These are phyloP conservation scores for Yueomyces sp. DNA, from an alignment of 1,139 yeast species.

Conservation along the genomic window DNA sequence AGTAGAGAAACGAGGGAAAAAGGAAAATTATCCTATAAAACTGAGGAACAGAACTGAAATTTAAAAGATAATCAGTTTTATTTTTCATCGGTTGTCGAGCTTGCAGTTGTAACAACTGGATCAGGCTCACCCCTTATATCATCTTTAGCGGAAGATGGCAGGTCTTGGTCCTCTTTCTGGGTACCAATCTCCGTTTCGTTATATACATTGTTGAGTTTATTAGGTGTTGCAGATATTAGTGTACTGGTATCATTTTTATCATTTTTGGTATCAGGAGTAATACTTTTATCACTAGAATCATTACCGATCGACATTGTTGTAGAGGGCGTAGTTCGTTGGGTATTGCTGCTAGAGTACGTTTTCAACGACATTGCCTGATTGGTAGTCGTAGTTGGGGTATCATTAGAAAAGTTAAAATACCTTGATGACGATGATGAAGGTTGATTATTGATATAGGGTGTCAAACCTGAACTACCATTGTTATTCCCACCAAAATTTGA, in stretches of 20 bases:
- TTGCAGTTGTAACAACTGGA: too few relatives aligned
- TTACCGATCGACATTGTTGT: background rate
- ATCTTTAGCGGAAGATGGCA: too few relatives aligned
- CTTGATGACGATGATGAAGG: constrained; percentile 13
- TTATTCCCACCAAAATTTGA: constrained; percentile 1
- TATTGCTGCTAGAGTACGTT: background rate
- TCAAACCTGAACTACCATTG: constrained; percentile 20
- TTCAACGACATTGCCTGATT: background rate
- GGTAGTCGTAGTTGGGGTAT: constrained; percentile 1
- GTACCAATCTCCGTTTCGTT: too few relatives aligned
- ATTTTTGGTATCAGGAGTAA: background rate
- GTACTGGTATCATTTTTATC: background rate
- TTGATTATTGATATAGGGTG: constrained; percentile 19
- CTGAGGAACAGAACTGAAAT: too few relatives aligned
- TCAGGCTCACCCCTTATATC: too few relatives aligned
- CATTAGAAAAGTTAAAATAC: constrained; percentile 18
- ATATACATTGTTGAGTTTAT: too few relatives aligned
- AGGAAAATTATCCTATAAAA: too few relatives aligned
- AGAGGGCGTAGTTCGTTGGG: background rate
- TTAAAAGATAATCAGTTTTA: too few relatives aligned
- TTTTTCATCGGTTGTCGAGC: too few relatives aligned
- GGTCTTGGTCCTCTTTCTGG: too few relatives aligned
- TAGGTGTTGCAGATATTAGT: too few relatives aligned
- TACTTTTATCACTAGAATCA: background rate
- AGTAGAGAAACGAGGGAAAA: too few relatives aligned